Evolutionary conservation across 176 grass and related monocot genomes (phyloP).

Genomic region (Raddia guianensis): DNA sequence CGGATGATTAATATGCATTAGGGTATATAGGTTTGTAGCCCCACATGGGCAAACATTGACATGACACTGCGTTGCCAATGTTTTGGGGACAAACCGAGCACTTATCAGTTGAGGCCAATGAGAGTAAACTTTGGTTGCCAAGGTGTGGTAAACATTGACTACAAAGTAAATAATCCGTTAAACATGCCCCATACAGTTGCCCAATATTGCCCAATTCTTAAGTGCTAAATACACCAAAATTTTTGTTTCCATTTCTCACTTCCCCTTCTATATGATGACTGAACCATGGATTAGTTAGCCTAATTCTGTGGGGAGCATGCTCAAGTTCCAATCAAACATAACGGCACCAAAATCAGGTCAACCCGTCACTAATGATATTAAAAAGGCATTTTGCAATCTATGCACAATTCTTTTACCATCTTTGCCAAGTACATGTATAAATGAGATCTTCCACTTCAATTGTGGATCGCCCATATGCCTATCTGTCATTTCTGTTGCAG

Average conservation of each 20-base stretch:
- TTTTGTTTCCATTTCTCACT: conserved; percentile 2
- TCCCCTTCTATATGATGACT: not conserved
- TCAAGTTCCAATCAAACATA: conserved; percentile 18
- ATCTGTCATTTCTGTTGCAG: conserved; percentile 54
- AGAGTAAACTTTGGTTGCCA: not conserved
- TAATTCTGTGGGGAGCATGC: not conserved
- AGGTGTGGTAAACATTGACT: not conserved
- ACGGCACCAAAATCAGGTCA: conserved; percentile 2
- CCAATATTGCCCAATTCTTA: not conserved
- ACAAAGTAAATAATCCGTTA: not conserved
- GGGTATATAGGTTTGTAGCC: conserved; percentile 8
- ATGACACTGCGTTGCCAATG: conserved; percentile 24
- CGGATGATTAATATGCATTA: not conserved
- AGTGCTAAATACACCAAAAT: conserved; percentile 9
- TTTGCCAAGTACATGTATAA: not conserved
- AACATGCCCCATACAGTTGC: not conserved
- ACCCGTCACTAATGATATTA: conserved; percentile 12
- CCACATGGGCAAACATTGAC: not conserved
- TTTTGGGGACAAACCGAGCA: not conserved
- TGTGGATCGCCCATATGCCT: conserved; percentile 8
- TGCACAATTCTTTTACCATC: not conserved
- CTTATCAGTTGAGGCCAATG: not conserved
- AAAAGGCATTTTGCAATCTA: conserved; percentile 11
- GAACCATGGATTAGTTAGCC: not conserved
- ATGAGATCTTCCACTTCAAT: not conserved